These are phyloP conservation scores for Monosporascus sp. DNA, from an alignment of 2,329 filamentous ascomycete species.

Conservation along the genomic window DNA sequence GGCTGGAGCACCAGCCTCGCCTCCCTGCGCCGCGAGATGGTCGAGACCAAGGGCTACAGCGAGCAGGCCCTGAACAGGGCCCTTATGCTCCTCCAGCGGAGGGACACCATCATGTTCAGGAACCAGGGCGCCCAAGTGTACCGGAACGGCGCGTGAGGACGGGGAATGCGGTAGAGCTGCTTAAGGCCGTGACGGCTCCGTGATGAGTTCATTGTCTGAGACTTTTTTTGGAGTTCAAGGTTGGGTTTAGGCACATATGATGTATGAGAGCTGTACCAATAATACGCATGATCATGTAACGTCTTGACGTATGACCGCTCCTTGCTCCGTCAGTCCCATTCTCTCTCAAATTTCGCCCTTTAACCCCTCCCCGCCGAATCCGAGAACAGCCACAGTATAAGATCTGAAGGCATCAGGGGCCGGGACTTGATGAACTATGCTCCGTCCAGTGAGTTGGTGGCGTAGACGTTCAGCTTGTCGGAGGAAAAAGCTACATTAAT, in stretches of 20 bases:
- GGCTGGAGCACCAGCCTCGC: slow-evolving; percentile 92
- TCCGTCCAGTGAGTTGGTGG: no score
- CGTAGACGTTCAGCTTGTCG: no score
- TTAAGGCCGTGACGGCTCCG: background rate
- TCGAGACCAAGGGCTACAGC: slow-evolving; percentile 83
- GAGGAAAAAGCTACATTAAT: no score
- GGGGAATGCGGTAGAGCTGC: background rate
- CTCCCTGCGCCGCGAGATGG: slow-evolving; percentile 83
- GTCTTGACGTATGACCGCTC: background rate
- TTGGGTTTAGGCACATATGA: background rate
- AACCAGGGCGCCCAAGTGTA: slow-evolving; percentile 73
- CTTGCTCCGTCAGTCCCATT: no score
- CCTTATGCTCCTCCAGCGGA: slow-evolving; percentile 76
- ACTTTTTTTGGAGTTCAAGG: background rate
- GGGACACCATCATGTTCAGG: slow-evolving; percentile 79
- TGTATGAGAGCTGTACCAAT: background rate
- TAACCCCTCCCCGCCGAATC: no score
- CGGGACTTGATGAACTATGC: no score
- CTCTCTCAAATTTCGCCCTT: no score
- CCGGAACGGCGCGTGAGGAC: slow-evolving; percentile 57
- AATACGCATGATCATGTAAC: background rate
- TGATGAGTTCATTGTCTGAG: background rate
- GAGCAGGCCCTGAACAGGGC: slow-evolving; percentile 83
- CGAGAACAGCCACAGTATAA: no score
- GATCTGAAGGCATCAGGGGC: no score